Conservation (phyloP, 176 grass and related monocot genomes). For the Bonia amplexicaulis region DNA sequence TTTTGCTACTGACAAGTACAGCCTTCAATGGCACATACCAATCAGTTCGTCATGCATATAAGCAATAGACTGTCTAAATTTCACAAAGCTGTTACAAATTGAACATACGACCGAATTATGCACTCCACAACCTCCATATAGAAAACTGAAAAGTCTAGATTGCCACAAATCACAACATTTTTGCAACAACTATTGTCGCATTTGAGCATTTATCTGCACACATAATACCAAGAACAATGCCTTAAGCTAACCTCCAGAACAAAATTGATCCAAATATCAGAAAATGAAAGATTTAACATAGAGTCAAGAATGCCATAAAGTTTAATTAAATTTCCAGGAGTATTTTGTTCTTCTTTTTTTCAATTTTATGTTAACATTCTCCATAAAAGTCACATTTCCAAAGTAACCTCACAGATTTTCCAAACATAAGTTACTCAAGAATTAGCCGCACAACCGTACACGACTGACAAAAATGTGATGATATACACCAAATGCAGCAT, state of each 20-base stretch:
- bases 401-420: neutral
- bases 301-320: neutral
- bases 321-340: neutral
- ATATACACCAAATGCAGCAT: constrained; percentile 45
- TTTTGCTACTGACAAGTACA: neutral
- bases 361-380: neutral
- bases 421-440: neutral
- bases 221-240: neutral
- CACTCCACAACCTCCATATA: neutral
- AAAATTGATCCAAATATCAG: neutral
- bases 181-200: neutral
- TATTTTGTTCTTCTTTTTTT: neutral
- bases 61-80: neutral
- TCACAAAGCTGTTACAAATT: neutral
- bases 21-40: neutral
- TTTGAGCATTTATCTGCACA: neutral
- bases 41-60: neutral
- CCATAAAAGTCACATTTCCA: neutral
- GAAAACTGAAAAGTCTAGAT: neutral
- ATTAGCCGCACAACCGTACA: neutral
- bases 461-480: constrained; percentile 13
- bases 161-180: neutral
- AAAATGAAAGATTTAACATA: neutral
- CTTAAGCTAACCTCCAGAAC: neutral
- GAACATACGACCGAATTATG: neutral